Percentiles rank a stretch among this genome's conserved stretches.
Evolutionary conservation across 305 asterid species (phyloP).

Genomic region (Solanum hybrid): DNA sequence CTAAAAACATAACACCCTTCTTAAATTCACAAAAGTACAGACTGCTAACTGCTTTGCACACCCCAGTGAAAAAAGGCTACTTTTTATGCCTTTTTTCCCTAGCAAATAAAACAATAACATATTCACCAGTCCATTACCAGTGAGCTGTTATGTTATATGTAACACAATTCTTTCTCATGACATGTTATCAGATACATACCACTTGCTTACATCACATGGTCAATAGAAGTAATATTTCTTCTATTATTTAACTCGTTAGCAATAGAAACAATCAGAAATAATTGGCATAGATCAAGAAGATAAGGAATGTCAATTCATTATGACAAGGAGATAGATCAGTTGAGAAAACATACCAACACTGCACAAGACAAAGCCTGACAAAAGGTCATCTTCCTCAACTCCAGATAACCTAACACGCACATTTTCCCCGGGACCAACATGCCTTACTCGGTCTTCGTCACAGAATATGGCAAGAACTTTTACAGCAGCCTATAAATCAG

Average conservation of each 20-base stretch:
- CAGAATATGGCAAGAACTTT: constrained; percentile 72
- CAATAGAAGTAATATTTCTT: neutral
- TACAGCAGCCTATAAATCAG: constrained; percentile 52
- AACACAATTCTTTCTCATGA: neutral
- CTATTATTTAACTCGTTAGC: neutral
- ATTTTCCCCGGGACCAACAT: constrained; percentile 96
- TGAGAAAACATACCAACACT: constrained; percentile 49
- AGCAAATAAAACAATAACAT: neutral
- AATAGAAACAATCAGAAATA: neutral
- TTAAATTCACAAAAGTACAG: neutral
- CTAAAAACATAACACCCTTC: neutral
- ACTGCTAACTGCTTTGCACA: neutral
- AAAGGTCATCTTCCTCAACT: constrained; percentile 84
- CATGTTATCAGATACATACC: neutral
- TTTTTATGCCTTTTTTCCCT: neutral
- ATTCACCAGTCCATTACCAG: neutral
- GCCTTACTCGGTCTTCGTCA: constrained; percentile 71
- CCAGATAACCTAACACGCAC: constrained; percentile 88
- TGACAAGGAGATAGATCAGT: neutral
- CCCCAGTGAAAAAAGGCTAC: neutral
- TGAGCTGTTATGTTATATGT: neutral
- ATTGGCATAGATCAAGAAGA: neutral
- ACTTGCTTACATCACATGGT: neutral
- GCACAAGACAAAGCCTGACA: constrained; percentile 69
- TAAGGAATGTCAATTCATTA: neutral